These are phyloP conservation scores for Mortierella sp. DNA, from an alignment of 371 early-diverging fungal species.

Conservation along the genomic window DNA sequence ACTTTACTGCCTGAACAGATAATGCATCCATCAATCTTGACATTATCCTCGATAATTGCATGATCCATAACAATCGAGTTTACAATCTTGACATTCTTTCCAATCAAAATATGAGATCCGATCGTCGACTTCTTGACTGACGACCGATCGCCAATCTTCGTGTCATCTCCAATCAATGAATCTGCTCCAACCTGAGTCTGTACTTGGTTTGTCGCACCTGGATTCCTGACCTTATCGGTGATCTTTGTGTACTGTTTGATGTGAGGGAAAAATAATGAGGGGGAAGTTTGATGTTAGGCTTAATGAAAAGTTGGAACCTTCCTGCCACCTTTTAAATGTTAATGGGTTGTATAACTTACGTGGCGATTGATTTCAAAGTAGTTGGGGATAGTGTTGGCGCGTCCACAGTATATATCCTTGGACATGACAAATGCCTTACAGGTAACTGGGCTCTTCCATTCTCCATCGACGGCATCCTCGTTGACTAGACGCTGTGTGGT, in stretches of 20 bases:
- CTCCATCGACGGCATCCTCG: conserved; percentile 13
- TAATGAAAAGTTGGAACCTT: neutral
- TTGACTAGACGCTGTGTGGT: conserved; percentile 29
- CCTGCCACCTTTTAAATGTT: too few species aligned
- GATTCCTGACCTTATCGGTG: conserved; percentile 64
- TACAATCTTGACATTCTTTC: conserved; percentile 94
- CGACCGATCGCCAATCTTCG: conserved; percentile 91
- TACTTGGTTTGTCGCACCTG: conserved; percentile 70
- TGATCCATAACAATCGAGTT: conserved; percentile 96
- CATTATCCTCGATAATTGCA: conserved; percentile 91
- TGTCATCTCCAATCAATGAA: conserved; percentile 89
- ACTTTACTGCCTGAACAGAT: conserved; percentile 88
- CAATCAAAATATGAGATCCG: conserved; percentile 93
- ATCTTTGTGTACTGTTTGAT: conserved; percentile 64
- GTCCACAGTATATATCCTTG: conserved; percentile 68
- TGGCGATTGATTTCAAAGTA: conserved; percentile 91
- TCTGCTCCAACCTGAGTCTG: conserved; percentile 91
- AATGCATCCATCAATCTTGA: conserved; percentile 90
- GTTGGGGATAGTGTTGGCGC: conserved; percentile 85
- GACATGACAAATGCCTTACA: conserved; percentile 72
- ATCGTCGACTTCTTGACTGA: conserved; percentile 93
- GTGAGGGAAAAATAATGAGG: neutral
- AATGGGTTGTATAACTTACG: conserved; percentile 60
- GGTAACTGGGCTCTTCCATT: conserved; percentile 58
- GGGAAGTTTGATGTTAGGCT: neutral